These are phyloP conservation scores for Chytriomyces hyalinus DNA, from an alignment of 192 early-diverging fungal genomes.

Conservation along the genomic window DNA sequence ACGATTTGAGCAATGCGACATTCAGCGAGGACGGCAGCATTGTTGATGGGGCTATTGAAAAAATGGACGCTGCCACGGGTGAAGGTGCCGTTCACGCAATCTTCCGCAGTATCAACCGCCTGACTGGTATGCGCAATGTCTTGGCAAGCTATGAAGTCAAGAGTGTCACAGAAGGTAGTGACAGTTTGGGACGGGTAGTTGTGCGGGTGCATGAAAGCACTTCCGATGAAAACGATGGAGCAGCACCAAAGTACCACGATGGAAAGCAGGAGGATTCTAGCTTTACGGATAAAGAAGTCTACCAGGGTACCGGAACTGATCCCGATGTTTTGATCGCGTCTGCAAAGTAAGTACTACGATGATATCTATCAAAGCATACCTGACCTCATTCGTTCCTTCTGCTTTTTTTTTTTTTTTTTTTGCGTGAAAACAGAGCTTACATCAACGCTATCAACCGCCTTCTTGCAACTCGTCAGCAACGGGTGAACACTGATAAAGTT, in stretches of 20 bases:
- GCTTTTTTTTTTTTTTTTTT: not conserved
- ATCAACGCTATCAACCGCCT: slow-evolving; percentile 84
- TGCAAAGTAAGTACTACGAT: slow-evolving; percentile 57
- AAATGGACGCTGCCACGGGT: slow-evolving; percentile 79
- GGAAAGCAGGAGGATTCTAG: slow-evolving; percentile 24
- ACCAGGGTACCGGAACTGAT: slow-evolving; percentile 78
- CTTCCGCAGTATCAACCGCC: slow-evolving; percentile 87
- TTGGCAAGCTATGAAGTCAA: slow-evolving; percentile 87
- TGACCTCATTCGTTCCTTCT: not conserved
- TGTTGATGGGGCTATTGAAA: slow-evolving; percentile 44
- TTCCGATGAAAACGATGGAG: slow-evolving; percentile 26
- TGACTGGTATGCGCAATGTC: slow-evolving; percentile 72
- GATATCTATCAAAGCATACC: not conserved
- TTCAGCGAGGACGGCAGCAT: slow-evolving; percentile 15
- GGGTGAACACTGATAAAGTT: not conserved
- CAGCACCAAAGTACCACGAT: slow-evolving; percentile 23
- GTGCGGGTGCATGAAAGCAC: slow-evolving; percentile 65
- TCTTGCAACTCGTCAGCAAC: slow-evolving; percentile 32
- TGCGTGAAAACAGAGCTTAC: slow-evolving; percentile 63
- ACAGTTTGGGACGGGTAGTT: slow-evolving; percentile 85
- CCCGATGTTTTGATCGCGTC: slow-evolving; percentile 86
- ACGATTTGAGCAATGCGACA: slow-evolving; percentile 53
- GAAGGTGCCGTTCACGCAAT: slow-evolving; percentile 90
- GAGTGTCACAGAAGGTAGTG: slow-evolving; percentile 84
- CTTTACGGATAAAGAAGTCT: slow-evolving; percentile 54